A percentile compares a stretch with the other conserved stretches of the same genome.
Conservation (phyloP, 306 rosid species). For the Senna tora region DNA sequence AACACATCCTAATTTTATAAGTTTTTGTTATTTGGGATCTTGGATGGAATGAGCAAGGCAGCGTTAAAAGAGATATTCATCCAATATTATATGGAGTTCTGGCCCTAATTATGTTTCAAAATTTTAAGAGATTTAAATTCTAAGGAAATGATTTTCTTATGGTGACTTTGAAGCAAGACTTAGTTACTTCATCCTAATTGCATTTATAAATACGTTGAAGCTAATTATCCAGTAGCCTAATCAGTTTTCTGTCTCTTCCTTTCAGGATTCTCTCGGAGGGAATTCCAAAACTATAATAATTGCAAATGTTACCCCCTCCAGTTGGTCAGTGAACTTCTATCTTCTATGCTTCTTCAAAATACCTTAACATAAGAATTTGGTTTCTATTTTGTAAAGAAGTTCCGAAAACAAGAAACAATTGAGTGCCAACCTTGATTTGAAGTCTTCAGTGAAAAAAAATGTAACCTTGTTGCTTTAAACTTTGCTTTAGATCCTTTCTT, state of each 20-base stretch:
- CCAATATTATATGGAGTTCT: background rate
- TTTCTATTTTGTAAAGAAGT: constrained; percentile 16
- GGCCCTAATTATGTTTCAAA: constrained; percentile 8
- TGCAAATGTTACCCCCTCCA: constrained; percentile 93
- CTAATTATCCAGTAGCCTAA: constrained; percentile 31
- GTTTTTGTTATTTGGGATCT: constrained; percentile 4
- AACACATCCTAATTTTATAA: background rate
- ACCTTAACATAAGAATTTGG: constrained; percentile 18
- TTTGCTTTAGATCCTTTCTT: background rate
- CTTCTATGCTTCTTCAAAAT: constrained; percentile 28
- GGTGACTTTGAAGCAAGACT: background rate
- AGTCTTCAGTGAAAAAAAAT: constrained; percentile 4
- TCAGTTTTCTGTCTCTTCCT: constrained; percentile 36
- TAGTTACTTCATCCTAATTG: constrained; percentile 11
- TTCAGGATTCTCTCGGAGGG: constrained; percentile 98
- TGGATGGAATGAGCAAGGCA: constrained; percentile 21
- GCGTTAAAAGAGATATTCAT: background rate
- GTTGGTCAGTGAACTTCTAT: constrained; percentile 63
- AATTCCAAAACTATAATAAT: constrained; percentile 89
- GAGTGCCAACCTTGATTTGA: constrained; percentile 8
- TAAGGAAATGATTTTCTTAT: background rate
- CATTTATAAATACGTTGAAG: constrained; percentile 5
- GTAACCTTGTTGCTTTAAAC: constrained; percentile 17
- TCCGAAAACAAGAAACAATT: background rate
- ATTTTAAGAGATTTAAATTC: constrained; percentile 14